A percentile compares a stretch with the other conserved stretches of the same genome.
Conservation (phyloP, 805 yeast species). For the Middelhovenomyces tepae region DNA sequence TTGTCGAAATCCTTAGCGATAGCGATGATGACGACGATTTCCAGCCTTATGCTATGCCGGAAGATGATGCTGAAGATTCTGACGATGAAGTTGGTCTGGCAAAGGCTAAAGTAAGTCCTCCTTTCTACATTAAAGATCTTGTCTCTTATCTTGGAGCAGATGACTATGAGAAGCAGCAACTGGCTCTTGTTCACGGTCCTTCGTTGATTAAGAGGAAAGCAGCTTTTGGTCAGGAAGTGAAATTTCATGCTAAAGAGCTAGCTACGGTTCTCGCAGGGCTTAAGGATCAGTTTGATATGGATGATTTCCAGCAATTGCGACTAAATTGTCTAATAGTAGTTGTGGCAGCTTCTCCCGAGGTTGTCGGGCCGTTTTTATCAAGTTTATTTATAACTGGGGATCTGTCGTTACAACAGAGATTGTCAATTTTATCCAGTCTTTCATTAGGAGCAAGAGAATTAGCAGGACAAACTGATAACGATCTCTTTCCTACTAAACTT, state of each 20-base stretch:
- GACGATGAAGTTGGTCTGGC: constrained; percentile 33
- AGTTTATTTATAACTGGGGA: constrained; percentile 58
- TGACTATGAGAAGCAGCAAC: constrained; percentile 40
- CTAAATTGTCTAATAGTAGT: constrained; percentile 60
- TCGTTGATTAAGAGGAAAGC: constrained; percentile 59
- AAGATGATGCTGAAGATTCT: constrained; percentile 39
- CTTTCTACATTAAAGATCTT: constrained; percentile 68
- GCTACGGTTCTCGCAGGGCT: constrained; percentile 44
- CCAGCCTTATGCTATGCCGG: constrained; percentile 19
- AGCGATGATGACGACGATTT: constrained; percentile 26
- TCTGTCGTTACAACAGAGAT: constrained; percentile 69
- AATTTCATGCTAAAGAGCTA: constrained; percentile 47
- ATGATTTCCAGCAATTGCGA: constrained; percentile 53
- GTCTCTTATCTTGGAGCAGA: constrained; percentile 42
- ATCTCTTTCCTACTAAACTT: constrained; percentile 30
- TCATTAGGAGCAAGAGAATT: constrained; percentile 69
- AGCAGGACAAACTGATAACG: constrained; percentile 36
- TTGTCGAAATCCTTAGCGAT: constrained; percentile 20
- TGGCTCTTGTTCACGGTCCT: constrained; percentile 46
- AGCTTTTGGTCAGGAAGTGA: constrained; percentile 50
- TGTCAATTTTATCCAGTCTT: constrained; percentile 56
- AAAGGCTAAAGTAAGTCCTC: constrained; percentile 34
- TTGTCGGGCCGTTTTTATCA: constrained; percentile 28
- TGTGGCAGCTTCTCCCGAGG: constrained; percentile 44
- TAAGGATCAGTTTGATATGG: constrained; percentile 47